These are phyloP conservation scores for Eremomyces bilateralis DNA, from an alignment of 495 filamentous ascomycete species.

Conservation along the genomic window DNA sequence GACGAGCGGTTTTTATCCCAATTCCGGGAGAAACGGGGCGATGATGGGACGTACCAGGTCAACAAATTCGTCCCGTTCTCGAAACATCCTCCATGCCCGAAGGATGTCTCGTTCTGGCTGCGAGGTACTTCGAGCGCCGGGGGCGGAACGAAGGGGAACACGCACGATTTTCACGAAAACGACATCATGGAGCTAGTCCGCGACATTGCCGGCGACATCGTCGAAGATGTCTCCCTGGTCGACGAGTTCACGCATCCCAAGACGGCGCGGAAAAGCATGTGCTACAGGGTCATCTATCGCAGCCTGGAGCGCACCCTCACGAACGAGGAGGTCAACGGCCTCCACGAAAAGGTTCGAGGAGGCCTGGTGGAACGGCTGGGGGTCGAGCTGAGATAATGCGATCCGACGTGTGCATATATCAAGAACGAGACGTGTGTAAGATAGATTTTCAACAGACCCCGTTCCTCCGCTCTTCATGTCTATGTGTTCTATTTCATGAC, in stretches of 20 bases:
- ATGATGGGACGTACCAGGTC: slow-evolving; percentile 21
- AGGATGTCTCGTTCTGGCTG: slow-evolving; percentile 91
- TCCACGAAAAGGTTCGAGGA: slow-evolving; percentile 44
- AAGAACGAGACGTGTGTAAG: too few species aligned
- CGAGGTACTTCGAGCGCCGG: slow-evolving; percentile 10
- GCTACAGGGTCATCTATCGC: slow-evolving; percentile 82
- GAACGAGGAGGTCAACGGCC: slow-evolving; percentile 49
- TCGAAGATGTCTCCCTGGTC: slow-evolving; percentile 64
- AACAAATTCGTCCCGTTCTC: slow-evolving; percentile 66
- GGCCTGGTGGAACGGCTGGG: slow-evolving; percentile 45
- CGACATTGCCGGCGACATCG: slow-evolving; percentile 52
- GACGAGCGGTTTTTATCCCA: slow-evolving; percentile 67
- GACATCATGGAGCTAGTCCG: slow-evolving; percentile 92
- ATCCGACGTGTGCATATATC: too few species aligned
- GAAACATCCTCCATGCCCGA: slow-evolving; percentile 66
- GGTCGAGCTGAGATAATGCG: slow-evolving; percentile 50
- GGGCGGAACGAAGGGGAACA: slow-evolving; percentile 7
- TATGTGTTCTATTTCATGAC: too few species aligned
- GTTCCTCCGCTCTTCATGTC: too few species aligned
- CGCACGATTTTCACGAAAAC: slow-evolving; percentile 46
- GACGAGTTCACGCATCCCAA: slow-evolving; percentile 86
- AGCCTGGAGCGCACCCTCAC: slow-evolving; percentile 76
- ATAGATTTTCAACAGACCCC: too few species aligned
- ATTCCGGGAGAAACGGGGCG: slow-evolving; percentile 41
- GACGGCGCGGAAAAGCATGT: slow-evolving; percentile 59